A percentile compares a stretch with the other conserved stretches of the same genome.
These are phyloP conservation scores for Cladobotryum protrusum DNA, from an alignment of 2,329 filamentous ascomycete genomes.

Conservation along the genomic window DNA sequence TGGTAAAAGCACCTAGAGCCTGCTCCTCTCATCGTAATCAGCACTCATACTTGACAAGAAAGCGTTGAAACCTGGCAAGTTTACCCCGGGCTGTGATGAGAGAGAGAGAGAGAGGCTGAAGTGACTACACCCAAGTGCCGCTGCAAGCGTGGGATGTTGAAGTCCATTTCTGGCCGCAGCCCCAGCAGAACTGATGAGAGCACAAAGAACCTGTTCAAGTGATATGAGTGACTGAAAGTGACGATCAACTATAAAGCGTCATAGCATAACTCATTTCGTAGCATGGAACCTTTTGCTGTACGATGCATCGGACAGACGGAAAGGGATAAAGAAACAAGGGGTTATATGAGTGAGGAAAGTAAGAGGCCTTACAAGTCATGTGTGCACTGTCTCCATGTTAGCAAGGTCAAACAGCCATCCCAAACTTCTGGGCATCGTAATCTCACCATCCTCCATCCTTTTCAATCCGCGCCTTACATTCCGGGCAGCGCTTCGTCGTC, in stretches of 20 bases:
- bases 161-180: neutral
- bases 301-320: neutral
- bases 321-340: neutral
- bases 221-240: neutral
- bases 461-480: neutral
- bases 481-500: constrained; percentile 2
- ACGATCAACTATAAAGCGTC: neutral
- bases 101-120: too few species aligned
- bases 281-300: neutral
- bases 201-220: neutral
- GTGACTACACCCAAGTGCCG: neutral
- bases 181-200: neutral
- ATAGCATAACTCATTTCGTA: neutral
- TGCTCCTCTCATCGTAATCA: neutral
- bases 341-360: too few species aligned
- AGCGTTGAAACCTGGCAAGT: too few species aligned
- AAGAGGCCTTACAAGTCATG: neutral
- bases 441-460: constrained; percentile 8
- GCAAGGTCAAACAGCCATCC: too few species aligned
- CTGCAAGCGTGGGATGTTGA: neutral
- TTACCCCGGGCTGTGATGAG: too few species aligned
- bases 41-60: neutral
- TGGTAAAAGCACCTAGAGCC: neutral
- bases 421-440: neutral
- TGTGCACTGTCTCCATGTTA: neutral